Conservation (phyloP, 176 grass and related monocot species). For the Eleusine coracana region DNA sequence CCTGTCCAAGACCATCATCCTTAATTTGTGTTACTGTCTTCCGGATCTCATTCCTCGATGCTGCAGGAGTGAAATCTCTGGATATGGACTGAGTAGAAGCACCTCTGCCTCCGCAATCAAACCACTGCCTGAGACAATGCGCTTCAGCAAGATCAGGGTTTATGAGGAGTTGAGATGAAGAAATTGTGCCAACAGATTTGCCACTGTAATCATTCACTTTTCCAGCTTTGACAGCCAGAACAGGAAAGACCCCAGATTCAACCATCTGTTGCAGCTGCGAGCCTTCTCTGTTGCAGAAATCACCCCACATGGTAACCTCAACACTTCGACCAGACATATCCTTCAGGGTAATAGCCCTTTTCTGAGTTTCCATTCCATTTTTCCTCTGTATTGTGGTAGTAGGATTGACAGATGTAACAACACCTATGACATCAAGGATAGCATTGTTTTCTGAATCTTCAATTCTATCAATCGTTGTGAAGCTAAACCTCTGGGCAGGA, state of each 20-base stretch:
- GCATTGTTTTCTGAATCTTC: slow-evolving; percentile 73
- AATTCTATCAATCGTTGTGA: slow-evolving; percentile 75
- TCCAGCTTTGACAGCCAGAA: slow-evolving; percentile 84
- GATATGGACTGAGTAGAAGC: slow-evolving; percentile 82
- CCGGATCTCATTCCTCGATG: slow-evolving; percentile 66
- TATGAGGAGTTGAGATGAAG: slow-evolving; percentile 78
- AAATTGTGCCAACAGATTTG: slow-evolving; percentile 91
- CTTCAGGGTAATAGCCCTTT: slow-evolving; percentile 75
- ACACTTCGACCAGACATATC: slow-evolving; percentile 87
- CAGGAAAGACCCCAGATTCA: slow-evolving; percentile 57
- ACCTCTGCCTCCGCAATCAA: slow-evolving; percentile 79
- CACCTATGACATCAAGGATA: slow-evolving; percentile 79
- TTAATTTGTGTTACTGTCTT: slow-evolving; percentile 79
- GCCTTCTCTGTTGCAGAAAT: slow-evolving; percentile 95
- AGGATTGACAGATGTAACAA: slow-evolving; percentile 83
- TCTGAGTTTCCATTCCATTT: slow-evolving; percentile 93
- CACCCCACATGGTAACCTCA: slow-evolving; percentile 95
- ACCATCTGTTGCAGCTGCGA: slow-evolving; percentile 67
- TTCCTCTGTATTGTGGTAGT: slow-evolving; percentile 78
- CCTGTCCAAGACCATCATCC: slow-evolving; percentile 82
- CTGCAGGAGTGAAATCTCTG: slow-evolving; percentile 61
- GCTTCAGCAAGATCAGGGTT: slow-evolving; percentile 82
- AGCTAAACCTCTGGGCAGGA: slow-evolving; percentile 82
- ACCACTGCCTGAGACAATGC: slow-evolving; percentile 75
- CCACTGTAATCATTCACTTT: slow-evolving; percentile 95